Conservation (phyloP, 2,329 filamentous ascomycete genomes). For the Colletotrichum lupini region DNA sequence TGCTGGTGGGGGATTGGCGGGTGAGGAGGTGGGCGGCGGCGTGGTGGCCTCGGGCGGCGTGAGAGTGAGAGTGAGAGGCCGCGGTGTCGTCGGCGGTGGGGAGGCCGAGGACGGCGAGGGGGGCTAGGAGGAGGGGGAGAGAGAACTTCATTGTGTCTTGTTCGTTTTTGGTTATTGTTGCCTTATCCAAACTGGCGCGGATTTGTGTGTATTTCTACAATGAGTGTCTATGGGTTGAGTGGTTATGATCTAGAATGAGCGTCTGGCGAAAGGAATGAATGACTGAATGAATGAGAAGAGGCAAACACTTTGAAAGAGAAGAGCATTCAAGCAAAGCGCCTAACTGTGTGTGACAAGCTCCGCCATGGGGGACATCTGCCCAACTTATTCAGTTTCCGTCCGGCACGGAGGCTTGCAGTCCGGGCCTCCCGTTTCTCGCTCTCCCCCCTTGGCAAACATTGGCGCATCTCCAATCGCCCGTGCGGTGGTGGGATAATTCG, state of each 20-base stretch:
- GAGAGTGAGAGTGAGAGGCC: no score
- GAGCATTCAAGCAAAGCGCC: neutral
- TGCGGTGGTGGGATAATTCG: neutral
- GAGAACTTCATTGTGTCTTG: conserved; percentile 37
- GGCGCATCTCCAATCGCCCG: neutral
- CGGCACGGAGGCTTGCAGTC: neutral
- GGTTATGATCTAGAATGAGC: neutral
- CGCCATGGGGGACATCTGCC: neutral
- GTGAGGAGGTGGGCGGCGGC: conserved; percentile 52
- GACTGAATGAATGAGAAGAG: neutral
- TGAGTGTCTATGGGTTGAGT: neutral
- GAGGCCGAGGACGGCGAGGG: conserved; percentile 50
- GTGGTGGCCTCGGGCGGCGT: conserved; percentile 37
- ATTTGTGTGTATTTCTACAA: neutral
- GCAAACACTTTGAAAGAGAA: neutral
- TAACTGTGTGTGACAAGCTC: neutral
- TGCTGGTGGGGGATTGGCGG: conserved; percentile 55
- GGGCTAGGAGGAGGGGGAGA: conserved; percentile 49
- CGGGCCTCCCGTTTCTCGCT: neutral
- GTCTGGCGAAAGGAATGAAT: neutral
- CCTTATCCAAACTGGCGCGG: neutral
- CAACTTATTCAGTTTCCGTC: neutral
- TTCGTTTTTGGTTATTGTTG: neutral
- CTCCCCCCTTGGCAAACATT: neutral
- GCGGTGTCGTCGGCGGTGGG: conserved; percentile 42